phyloP scores from a whole-genome alignment of 176 grass and related monocot species.

The Carex myosuroides region DNA sequence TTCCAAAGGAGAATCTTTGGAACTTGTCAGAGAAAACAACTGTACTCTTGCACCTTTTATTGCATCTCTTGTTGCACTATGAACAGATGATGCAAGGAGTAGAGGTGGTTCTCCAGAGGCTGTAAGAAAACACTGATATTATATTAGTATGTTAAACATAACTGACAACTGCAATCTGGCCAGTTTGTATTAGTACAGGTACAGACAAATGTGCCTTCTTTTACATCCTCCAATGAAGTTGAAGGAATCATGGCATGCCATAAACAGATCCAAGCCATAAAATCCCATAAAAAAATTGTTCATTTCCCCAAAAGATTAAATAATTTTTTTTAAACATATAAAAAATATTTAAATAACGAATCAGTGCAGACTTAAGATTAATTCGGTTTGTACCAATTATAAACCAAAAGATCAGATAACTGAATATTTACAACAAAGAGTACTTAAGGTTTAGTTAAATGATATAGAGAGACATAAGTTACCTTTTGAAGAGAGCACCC shows the following conservation, averaged over 20 bases:
- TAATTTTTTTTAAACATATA: background rate
- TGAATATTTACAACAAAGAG: background rate
- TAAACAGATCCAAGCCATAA: background rate
- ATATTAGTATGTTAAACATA: background rate
- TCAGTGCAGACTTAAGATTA: background rate
- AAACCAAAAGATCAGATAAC: background rate
- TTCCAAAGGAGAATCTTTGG: background rate
- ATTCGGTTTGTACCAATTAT: background rate
- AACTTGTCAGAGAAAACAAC: slow-evolving; percentile 10
- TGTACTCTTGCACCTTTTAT: slow-evolving; percentile 50
- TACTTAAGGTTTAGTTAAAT: background rate
- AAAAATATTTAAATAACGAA: background rate
- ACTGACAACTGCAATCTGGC: background rate
- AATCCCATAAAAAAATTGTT: background rate
- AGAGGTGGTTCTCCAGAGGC: slow-evolving; percentile 72
- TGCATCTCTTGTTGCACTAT: slow-evolving; percentile 55
- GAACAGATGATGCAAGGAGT: slow-evolving; percentile 60
- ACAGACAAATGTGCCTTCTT: background rate
- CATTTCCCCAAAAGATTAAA: background rate
- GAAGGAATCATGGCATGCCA: background rate
- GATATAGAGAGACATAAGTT: background rate
- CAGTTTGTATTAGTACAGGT: background rate
- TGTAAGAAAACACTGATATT: slow-evolving; percentile 8
- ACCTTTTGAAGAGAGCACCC: slow-evolving; percentile 96
- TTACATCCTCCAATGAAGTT: background rate